Conservation (phyloP, 371 early-diverging fungal genomes). For the Phascolomyces articulosus region DNA sequence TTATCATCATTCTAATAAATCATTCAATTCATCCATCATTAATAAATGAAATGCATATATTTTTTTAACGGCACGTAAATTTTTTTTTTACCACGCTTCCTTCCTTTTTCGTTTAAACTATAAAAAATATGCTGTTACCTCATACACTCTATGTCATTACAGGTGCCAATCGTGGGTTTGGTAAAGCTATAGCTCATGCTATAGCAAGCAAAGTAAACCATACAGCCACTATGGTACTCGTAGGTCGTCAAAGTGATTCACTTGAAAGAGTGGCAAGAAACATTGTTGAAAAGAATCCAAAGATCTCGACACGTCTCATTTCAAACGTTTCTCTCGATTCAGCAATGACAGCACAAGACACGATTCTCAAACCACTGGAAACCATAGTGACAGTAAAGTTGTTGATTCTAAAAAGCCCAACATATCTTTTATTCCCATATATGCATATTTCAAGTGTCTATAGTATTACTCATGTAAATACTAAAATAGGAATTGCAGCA, state of each 20-base stretch:
- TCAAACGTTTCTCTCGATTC: slow-evolving; percentile 15
- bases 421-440: too few relatives aligned
- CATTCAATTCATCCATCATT: too few relatives aligned
- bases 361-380: not conserved
- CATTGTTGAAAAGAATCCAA: not conserved
- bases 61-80: too few relatives aligned
- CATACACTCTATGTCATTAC: slow-evolving; percentile 70
- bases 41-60: too few relatives aligned
- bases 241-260: slow-evolving; percentile 50
- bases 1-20: too few relatives aligned
- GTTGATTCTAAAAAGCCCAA: too few relatives aligned
- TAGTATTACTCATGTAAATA: too few relatives aligned
- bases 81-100: slow-evolving; percentile 9
- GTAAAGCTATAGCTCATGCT: slow-evolving; percentile 61
- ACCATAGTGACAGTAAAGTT: slow-evolving; percentile 10
- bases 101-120: not conserved
- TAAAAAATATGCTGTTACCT: not conserved
- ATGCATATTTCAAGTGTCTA: too few relatives aligned
- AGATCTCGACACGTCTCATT: slow-evolving; percentile 13
- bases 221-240: slow-evolving; percentile 49
- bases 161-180: slow-evolving; percentile 87
- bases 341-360: not conserved
- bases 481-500: not conserved
- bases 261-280: slow-evolving; percentile 23
- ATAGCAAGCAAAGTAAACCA: slow-evolving; percentile 27